Evolutionary conservation across 139 green algal species (phyloP).

Genomic region (Coelastrella sp.): DNA sequence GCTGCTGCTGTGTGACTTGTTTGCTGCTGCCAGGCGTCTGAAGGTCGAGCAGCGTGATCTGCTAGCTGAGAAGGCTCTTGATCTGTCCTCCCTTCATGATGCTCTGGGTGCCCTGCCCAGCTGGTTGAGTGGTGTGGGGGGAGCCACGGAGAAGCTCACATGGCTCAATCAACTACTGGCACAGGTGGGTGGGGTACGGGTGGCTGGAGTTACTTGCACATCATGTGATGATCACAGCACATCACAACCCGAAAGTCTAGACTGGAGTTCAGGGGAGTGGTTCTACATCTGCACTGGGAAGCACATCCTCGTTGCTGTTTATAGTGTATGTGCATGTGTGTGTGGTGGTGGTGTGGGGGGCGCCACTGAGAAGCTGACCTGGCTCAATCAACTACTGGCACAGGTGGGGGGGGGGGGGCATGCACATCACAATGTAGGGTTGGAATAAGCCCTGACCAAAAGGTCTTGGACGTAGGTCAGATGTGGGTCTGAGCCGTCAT

Average conservation of each 20-base stretch:
- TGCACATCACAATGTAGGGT: too few relatives aligned
- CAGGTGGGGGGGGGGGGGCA: conserved; percentile 10
- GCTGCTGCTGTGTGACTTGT: not conserved
- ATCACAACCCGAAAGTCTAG: too few relatives aligned
- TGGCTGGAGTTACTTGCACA: too few relatives aligned
- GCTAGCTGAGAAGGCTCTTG: conserved; percentile 20
- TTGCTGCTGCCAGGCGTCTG: not conserved
- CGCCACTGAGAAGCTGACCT: conserved; percentile 18
- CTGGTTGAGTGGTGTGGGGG: conserved; percentile 29
- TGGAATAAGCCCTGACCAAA: too few relatives aligned
- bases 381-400: conserved; percentile 45
- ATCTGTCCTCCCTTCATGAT: conserved; percentile 1
- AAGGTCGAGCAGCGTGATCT: not conserved
- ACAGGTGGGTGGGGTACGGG: conserved; percentile 20
- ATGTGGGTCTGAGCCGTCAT: too few relatives aligned
- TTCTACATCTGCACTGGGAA: too few relatives aligned
- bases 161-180: conserved; percentile 46
- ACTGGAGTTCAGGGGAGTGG: too few relatives aligned
- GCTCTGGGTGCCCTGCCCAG: conserved; percentile 16
- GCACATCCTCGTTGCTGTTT: too few relatives aligned
- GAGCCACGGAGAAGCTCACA: conserved; percentile 8
- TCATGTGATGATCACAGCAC: too few relatives aligned
- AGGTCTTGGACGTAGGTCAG: too few relatives aligned
- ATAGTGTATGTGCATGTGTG: too few relatives aligned
- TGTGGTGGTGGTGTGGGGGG: not conserved